phyloP scores from a whole-genome alignment of 768 basidiomycete genomes.

The Pulveroboletus sp. region DNA sequence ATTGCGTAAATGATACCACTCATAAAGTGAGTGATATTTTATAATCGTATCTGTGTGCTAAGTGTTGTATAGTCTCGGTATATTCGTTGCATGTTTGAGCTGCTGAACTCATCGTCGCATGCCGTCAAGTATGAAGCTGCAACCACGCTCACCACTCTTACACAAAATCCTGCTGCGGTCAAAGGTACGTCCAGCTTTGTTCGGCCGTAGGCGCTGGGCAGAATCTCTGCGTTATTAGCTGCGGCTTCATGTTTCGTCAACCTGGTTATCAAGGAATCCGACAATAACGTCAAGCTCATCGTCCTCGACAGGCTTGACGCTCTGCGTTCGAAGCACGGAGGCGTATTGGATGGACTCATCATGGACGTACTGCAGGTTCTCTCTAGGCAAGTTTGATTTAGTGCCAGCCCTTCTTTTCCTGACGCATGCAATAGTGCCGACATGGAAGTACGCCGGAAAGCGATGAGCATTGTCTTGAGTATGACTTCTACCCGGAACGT shows the following conservation, averaged over 20 bases:
- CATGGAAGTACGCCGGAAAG: slow-evolving; percentile 94
- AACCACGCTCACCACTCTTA: slow-evolving; percentile 87
- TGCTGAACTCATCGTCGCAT: slow-evolving; percentile 83
- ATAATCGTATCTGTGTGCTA: slow-evolving; percentile 2
- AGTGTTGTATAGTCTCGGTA: slow-evolving; percentile 67
- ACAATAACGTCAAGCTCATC: slow-evolving; percentile 98
- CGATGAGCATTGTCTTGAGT: slow-evolving; percentile 81
- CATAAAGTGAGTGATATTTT: slow-evolving; percentile 58
- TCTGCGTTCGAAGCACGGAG: slow-evolving; percentile 80
- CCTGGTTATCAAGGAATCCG: slow-evolving; percentile 90
- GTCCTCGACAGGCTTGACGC: slow-evolving; percentile 87
- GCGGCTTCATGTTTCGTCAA: slow-evolving; percentile 86
- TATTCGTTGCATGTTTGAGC: slow-evolving; percentile 90
- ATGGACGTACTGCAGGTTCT: slow-evolving; percentile 95
- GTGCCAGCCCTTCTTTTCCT: not conserved
- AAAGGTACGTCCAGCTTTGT: slow-evolving; percentile 57
- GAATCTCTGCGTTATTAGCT: slow-evolving; percentile 43
- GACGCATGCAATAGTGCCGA: slow-evolving; percentile 57
- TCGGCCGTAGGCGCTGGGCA: not conserved
- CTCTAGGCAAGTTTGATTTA: slow-evolving; percentile 49
- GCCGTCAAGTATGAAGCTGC: slow-evolving; percentile 98
- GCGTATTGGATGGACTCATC: slow-evolving; percentile 83
- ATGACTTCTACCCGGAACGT: slow-evolving; percentile 94
- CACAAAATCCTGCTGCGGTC: slow-evolving; percentile 92
- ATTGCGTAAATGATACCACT: slow-evolving; percentile 80